Evolutionary conservation across 2,329 filamentous ascomycete species (phyloP), one percentile per base, ranked within the genome.

Genomic region (Pseudogymnoascus destructans): DNA sequence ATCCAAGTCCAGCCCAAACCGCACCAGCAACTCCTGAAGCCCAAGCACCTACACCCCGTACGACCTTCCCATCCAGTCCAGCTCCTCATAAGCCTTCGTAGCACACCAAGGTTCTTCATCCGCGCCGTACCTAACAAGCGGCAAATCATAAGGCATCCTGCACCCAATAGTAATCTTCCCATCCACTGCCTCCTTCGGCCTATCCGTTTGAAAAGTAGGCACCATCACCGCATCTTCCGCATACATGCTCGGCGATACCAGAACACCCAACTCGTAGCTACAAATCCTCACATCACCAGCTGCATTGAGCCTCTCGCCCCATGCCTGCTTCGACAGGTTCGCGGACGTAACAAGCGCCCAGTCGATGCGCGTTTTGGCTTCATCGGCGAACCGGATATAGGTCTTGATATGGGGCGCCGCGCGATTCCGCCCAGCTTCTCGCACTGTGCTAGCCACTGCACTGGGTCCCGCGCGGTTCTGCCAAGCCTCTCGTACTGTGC

Each of bases 361-460:
- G 66, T 93, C 87, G 36, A 95, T 83, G 0, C 72, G 70, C 1
- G 65, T 68, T 15, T 73, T 66, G 6, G 9, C 55, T 17, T 40
- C 27, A 57, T 69, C 63, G 57, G 73, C 71, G 63, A 78, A 90
- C 3, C 87, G 81, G 46, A 91, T 82, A 66, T 93, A 95, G 0
- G 89, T 95, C 70, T 95, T 95, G 68, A 95, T 87, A 64, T 95
- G 90, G 0, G 90, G 90, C 0, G 89, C 88, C 15, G 89, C 89
- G 27, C 81, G 77, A 54, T 80, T 75, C 58, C 87, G 76, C 1
- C 84, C 82, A 7, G 80, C 79, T 61, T 85, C 75, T 5, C 66
- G 67, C 1, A 69, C 56, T 15, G 23, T 60, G 59, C 58, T 17
- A 35, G 11, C n/a, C 7, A n/a, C n/a, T 15, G 7, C 21, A n/a